phyloP scores from a whole-genome alignment of 371 early-diverging fungal species.

The Mucor irregularis region DNA sequence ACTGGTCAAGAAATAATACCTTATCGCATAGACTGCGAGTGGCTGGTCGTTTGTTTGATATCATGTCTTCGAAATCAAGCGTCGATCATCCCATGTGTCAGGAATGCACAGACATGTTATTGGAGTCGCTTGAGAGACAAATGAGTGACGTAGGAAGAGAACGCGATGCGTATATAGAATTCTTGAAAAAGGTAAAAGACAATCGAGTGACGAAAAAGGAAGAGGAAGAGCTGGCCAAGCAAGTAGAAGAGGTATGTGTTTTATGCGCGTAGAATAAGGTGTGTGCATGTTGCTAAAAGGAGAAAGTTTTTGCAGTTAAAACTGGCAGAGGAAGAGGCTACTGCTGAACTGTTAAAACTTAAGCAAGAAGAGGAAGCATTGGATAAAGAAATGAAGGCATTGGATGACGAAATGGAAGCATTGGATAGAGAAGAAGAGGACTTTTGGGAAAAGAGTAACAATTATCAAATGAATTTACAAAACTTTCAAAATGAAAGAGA shows the following conservation, averaged over 20 bases:
- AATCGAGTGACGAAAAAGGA: constrained; percentile 54
- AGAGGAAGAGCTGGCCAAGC: constrained; percentile 41
- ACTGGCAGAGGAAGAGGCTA: constrained; percentile 52
- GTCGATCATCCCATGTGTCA: constrained; percentile 89
- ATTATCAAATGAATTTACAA: constrained; percentile 61
- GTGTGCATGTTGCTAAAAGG: not conserved
- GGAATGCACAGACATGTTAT: constrained; percentile 82
- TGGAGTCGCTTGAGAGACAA: constrained; percentile 69
- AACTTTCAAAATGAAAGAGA: constrained; percentile 78
- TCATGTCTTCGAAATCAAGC: constrained; percentile 70
- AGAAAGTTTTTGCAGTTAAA: constrained; percentile 31
- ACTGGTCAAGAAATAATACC: constrained; percentile 37
- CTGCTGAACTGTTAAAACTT: constrained; percentile 55
- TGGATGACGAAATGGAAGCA: constrained; percentile 62
- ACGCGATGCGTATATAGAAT: constrained; percentile 75
- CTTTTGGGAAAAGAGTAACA: constrained; percentile 81
- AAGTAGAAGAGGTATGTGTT: constrained; percentile 51
- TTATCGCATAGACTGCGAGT: constrained; percentile 64
- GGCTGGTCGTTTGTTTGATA: constrained; percentile 67
- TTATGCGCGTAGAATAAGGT: not conserved
- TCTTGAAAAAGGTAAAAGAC: constrained; percentile 60
- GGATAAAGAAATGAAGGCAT: constrained; percentile 55
- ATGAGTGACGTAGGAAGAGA: constrained; percentile 70
- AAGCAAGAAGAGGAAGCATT: constrained; percentile 62
- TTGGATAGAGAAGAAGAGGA: constrained; percentile 66